Percentiles rank a stretch among this genome's conserved stretches.
Evolutionary conservation across 2,329 filamentous ascomycete species (phyloP).

Genomic region (Sclerotinia nivalis): DNA sequence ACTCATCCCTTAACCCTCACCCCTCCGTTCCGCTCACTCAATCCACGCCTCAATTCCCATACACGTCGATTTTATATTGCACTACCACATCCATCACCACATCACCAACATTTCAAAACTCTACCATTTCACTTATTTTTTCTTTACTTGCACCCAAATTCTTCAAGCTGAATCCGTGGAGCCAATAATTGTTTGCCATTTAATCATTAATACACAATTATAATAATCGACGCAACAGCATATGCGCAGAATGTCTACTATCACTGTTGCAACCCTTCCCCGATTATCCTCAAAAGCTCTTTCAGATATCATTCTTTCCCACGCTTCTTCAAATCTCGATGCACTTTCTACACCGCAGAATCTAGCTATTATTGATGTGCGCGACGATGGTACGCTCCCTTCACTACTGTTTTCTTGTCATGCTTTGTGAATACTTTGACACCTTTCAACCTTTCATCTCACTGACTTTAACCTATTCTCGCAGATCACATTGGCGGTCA

Average conservation of each 20-base stretch:
- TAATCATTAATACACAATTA: background rate
- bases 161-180: background rate
- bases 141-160: background rate
- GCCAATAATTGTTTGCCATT: background rate
- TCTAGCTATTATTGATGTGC: slow-evolving; percentile 82
- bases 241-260: slow-evolving; percentile 32
- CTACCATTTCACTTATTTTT: background rate
- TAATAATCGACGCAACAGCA: background rate
- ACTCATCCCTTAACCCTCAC: background rate
- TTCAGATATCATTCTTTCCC: slow-evolving; percentile 37
- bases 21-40: background rate
- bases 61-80: background rate
- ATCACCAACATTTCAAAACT: background rate
- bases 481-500: slow-evolving; percentile 88
- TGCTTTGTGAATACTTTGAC: background rate
- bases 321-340: slow-evolving; percentile 35
- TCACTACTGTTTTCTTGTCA: background rate
- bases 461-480: background rate
- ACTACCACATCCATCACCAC: background rate
- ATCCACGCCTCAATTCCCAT: background rate
- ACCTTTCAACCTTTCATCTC: background rate
- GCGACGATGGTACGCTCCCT: slow-evolving; percentile 66
- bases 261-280: slow-evolving; percentile 36
- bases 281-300: slow-evolving; percentile 38
- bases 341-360: slow-evolving; percentile 28